Evolutionary conservation across 2,329 filamentous ascomycete genomes (phyloP).

Genomic region (Cytospora piceicola): DNA sequence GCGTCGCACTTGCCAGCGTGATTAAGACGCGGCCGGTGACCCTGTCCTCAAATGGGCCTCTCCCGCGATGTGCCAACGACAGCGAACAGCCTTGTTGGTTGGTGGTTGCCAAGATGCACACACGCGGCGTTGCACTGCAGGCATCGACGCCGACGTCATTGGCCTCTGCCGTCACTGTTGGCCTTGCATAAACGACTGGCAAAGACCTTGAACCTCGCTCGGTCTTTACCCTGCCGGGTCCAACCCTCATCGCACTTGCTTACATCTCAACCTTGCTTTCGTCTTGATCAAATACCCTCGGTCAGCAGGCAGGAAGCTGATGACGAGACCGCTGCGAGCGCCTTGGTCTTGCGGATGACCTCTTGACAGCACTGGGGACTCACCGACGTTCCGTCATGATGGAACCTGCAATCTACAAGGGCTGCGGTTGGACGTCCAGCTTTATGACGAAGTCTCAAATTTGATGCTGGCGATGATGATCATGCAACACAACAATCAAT

Average conservation of each 20-base stretch:
- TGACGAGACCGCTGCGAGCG: slow-evolving; percentile 7
- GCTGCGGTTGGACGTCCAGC: background rate
- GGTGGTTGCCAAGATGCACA: slow-evolving; percentile 15
- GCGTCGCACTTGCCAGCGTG: slow-evolving; percentile 8
- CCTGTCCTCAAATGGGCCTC: background rate
- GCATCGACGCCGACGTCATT: slow-evolving; percentile 16
- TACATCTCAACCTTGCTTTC: slow-evolving; percentile 3
- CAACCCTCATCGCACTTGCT: slow-evolving; percentile 13
- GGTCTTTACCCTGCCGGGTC: slow-evolving; percentile 9
- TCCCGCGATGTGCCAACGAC: slow-evolving; percentile 14
- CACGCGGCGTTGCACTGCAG: slow-evolving; percentile 29
- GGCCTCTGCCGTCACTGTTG: slow-evolving; percentile 19
- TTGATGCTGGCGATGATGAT: slow-evolving; percentile 3
- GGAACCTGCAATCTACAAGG: background rate
- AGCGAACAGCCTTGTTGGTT: slow-evolving; percentile 17
- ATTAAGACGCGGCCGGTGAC: slow-evolving; percentile 17
- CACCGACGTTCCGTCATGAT: slow-evolving; percentile 4
- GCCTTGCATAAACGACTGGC: background rate
- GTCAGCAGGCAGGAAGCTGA: slow-evolving; percentile 6
- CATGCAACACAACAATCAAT: slow-evolving; percentile 14
- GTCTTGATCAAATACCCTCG: slow-evolving; percentile 1
- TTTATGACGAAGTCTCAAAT: background rate
- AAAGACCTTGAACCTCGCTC: background rate
- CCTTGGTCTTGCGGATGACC: slow-evolving; percentile 10
- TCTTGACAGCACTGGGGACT: slow-evolving; percentile 13